Percentiles rank a stretch among this genome's conserved stretches.
Conservation (phyloP, 2,329 filamentous ascomycete species). For the Ascochyta viciae-villosae region DNA sequence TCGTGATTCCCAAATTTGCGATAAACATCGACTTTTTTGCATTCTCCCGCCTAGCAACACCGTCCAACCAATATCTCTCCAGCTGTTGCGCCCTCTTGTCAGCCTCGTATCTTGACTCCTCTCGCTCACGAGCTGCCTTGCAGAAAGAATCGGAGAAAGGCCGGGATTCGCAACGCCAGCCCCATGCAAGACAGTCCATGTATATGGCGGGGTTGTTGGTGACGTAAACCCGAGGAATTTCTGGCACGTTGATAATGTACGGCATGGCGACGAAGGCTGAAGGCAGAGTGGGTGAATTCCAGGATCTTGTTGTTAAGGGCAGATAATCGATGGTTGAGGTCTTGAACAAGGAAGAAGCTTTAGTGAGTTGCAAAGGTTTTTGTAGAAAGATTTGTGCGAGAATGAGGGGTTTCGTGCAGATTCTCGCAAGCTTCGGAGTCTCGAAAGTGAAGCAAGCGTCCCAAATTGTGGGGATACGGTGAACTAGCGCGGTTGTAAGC, state of each 20-base stretch:
- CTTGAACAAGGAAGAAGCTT: neutral
- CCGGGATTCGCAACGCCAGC: conserved; percentile 27
- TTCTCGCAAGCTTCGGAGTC: conserved; percentile 7
- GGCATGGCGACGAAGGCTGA: conserved; percentile 21
- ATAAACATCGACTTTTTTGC: conserved; percentile 11
- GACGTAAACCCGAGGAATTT: conserved; percentile 23
- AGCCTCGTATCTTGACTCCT: conserved; percentile 20
- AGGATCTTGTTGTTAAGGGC: neutral
- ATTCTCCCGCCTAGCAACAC: conserved; percentile 8
- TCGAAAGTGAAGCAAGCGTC: conserved; percentile 15
- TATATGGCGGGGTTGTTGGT: conserved; percentile 31
- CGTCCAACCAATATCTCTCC: conserved; percentile 19
- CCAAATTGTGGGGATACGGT: conserved; percentile 16
- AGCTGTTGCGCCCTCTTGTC: conserved; percentile 23
- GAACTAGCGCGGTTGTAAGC: conserved; percentile 11
- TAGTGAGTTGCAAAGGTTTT: neutral
- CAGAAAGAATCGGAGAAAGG: conserved; percentile 25
- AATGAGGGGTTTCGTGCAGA: conserved; percentile 11
- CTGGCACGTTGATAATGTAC: conserved; percentile 29
- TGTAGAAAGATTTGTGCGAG: neutral
- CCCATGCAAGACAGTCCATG: conserved; percentile 25
- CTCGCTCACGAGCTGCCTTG: conserved; percentile 19
- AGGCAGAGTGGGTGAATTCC: neutral
- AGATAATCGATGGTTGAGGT: neutral
- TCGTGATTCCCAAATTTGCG: conserved; percentile 3